phyloP scores from a whole-genome alignment of 495 filamentous ascomycete species.

The Aspergillus asperescens region DNA sequence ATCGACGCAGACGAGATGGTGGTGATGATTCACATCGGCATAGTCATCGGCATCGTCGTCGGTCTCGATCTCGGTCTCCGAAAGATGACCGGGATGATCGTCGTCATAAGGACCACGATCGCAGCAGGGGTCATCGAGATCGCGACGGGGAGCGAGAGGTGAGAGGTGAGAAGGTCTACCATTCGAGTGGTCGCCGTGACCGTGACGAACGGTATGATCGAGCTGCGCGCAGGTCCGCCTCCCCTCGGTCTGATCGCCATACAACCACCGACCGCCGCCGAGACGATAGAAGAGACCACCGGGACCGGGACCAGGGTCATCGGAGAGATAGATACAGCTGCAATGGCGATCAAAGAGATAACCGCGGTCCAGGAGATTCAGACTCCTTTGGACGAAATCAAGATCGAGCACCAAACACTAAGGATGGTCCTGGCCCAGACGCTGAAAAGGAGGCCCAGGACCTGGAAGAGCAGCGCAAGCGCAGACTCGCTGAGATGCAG shows the following conservation, averaged over 20 bases:
- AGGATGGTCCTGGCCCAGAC: slow-evolving; percentile 3
- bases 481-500: slow-evolving; percentile 83
- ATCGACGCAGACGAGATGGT: slow-evolving; percentile 26
- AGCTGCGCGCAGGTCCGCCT: slow-evolving; percentile 18
- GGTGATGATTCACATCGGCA: slow-evolving; percentile 30
- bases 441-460: slow-evolving; percentile 20
- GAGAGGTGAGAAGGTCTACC: slow-evolving; percentile 21
- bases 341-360: slow-evolving; percentile 14
- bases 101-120: slow-evolving; percentile 23
- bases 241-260: slow-evolving; percentile 20
- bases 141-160: slow-evolving; percentile 18
- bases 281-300: slow-evolving; percentile 13
- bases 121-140: slow-evolving; percentile 14
- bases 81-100: slow-evolving; percentile 31
- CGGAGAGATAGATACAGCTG: slow-evolving; percentile 14
- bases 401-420: slow-evolving; percentile 16
- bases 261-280: slow-evolving; percentile 8
- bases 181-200: slow-evolving; percentile 23
- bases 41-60: slow-evolving; percentile 26
- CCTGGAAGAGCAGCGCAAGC: slow-evolving; percentile 38
- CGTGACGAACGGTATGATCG: slow-evolving; percentile 29
- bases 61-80: slow-evolving; percentile 31
- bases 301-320: slow-evolving; percentile 5
- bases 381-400: slow-evolving; percentile 16
- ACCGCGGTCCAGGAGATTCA: slow-evolving; percentile 18